Percentiles rank a stretch among this genome's conserved stretches.
These are phyloP conservation scores for Aegilops bicornis DNA, from an alignment of 176 grass and related monocot species.

Conservation along the genomic window DNA sequence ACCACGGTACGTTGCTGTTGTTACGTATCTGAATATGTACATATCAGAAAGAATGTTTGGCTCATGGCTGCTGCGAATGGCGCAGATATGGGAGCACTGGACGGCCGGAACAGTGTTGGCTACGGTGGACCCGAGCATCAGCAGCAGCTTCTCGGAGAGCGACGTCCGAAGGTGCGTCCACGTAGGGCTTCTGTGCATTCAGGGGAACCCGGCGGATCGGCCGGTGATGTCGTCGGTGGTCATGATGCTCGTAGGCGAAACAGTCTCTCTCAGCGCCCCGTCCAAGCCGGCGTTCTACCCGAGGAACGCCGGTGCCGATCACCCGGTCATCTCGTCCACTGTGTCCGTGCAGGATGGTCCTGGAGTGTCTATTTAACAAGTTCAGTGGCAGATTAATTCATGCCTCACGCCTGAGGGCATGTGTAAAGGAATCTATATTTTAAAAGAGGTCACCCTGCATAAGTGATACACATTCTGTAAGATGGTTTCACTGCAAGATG, in stretches of 20 bases:
- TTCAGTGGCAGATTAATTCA: neutral
- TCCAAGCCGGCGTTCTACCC: constrained; percentile 5
- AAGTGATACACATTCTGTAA: too few relatives aligned
- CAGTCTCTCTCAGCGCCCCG: neutral
- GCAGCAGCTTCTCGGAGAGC: neutral
- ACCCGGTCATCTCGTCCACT: neutral
- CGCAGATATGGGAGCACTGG: constrained; percentile 40
- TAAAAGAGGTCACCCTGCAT: too few relatives aligned
- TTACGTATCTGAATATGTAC: neutral
- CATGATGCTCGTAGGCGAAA: constrained; percentile 15
- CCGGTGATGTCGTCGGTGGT: too few relatives aligned
- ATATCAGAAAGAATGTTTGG: neutral
- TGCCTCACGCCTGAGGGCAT: too few relatives aligned
- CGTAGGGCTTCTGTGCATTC: too few relatives aligned
- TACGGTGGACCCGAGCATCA: constrained; percentile 21
- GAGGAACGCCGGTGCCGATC: neutral
- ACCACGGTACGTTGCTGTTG: constrained; percentile 19
- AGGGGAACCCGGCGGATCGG: too few relatives aligned
- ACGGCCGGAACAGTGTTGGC: neutral
- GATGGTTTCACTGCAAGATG: neutral
- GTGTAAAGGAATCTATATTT: too few relatives aligned
- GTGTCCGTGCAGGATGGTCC: neutral
- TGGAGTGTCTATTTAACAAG: neutral
- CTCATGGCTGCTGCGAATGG: neutral
- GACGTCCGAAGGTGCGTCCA: neutral